phyloP scores from a whole-genome alignment of 148 eudicot genomes.

The Silene conica region DNA sequence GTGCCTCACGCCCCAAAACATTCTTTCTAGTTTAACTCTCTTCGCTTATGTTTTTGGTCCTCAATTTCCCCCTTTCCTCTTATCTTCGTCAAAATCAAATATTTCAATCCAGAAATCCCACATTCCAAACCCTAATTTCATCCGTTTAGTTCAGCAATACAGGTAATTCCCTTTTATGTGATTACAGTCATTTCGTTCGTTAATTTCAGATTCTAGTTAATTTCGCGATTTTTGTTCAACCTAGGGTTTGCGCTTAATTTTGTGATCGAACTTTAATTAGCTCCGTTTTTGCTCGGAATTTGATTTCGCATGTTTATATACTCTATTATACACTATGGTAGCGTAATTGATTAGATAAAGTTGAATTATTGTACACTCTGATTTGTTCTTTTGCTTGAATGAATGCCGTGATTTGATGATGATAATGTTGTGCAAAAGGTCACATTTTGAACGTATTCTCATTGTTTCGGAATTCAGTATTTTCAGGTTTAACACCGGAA shows the following conservation, averaged over 20 bases:
- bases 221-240: constrained; percentile 4
- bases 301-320: background rate
- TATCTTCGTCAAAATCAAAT: background rate
- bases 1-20: too few species aligned
- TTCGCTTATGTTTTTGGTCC: constrained; percentile 13
- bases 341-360: constrained; percentile 11
- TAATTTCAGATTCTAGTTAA: background rate
- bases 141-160: constrained; percentile 1
- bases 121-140: background rate
- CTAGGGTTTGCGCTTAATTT: constrained; percentile 25
- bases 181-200: background rate
- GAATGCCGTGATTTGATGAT: background rate
- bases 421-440: background rate
- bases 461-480: constrained; percentile 23
- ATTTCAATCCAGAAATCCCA: constrained; percentile 10
- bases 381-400: constrained; percentile 16
- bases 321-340: background rate
- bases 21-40: background rate
- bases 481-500: background rate
- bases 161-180: background rate
- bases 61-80: constrained; percentile 7
- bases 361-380: background rate
- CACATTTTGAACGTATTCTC: constrained; percentile 4
- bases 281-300: background rate
- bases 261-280: constrained; percentile 12